These are phyloP conservation scores for Phialemonium atrogriseum DNA, from an alignment of 2,329 filamentous ascomycete species.

Conservation along the genomic window DNA sequence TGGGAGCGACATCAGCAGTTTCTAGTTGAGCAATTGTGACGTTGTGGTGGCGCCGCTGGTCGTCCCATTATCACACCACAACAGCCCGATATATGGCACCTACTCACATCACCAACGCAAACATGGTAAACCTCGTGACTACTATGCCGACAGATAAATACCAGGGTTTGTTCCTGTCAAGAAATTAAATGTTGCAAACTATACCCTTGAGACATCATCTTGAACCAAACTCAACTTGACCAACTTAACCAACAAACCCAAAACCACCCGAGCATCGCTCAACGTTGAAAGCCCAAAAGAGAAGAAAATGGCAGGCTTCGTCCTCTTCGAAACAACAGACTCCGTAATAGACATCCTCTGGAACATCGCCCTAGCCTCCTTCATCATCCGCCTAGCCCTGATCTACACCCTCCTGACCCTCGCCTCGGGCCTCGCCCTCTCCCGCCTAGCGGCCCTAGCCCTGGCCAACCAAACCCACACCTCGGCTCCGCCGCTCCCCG, in stretches of 20 bases:
- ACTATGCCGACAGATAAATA: neutral
- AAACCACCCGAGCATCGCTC: constrained; percentile 1
- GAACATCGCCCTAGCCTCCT: constrained; percentile 26
- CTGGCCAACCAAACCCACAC: constrained; percentile 9
- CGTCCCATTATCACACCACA: too few relatives aligned
- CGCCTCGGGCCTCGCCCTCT: constrained; percentile 11
- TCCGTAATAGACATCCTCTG: constrained; percentile 27
- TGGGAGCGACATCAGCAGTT: too few relatives aligned
- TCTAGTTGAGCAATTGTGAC: constrained; percentile 3
- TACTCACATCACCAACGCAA: too few relatives aligned
- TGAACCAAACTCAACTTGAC: neutral
- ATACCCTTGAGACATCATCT: constrained; percentile 2
- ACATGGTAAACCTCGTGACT: too few relatives aligned
- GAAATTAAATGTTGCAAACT: neutral
- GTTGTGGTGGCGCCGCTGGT: too few relatives aligned
- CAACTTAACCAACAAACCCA: constrained; percentile 4
- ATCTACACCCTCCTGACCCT: constrained; percentile 22
- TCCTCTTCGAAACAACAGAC: constrained; percentile 22
- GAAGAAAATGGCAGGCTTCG: constrained; percentile 2
- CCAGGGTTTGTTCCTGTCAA: neutral
- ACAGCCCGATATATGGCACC: too few relatives aligned
- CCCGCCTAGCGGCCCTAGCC: constrained; percentile 7
- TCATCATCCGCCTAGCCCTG: constrained; percentile 22
- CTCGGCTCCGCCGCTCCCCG: constrained; percentile 4
- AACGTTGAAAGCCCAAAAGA: neutral